phyloP scores from a whole-genome alignment of 1,139 yeast species.

The Saccharomyces hybrid region DNA sequence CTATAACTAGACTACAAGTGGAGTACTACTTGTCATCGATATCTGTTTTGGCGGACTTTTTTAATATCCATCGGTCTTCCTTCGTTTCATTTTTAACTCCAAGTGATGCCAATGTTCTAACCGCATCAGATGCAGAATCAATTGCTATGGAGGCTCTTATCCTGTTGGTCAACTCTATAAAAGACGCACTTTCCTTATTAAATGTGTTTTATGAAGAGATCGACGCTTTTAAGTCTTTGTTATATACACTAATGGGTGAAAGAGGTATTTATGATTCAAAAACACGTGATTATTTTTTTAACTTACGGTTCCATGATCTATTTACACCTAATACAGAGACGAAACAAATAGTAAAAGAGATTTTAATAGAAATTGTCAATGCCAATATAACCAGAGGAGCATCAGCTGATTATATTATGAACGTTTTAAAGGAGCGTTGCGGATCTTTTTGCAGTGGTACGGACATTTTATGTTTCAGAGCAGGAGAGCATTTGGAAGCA shows the following conservation, averaged over 20 bases:
- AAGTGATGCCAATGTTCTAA: conserved; percentile 34
- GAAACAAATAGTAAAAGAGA: conserved; percentile 74
- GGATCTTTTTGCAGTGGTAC: conserved; percentile 92
- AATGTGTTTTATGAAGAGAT: conserved; percentile 77
- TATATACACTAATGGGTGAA: conserved; percentile 58
- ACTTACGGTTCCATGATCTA: conserved; percentile 61
- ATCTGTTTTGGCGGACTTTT: conserved; percentile 48
- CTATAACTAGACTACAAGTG: conserved; percentile 47
- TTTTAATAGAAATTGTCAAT: conserved; percentile 81
- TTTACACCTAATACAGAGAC: conserved; percentile 58
- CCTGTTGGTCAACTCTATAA: conserved; percentile 67
- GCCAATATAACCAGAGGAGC: conserved; percentile 84
- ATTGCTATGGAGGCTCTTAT: conserved; percentile 77
- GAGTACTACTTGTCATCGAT: conserved; percentile 62
- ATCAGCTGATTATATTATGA: conserved; percentile 83
- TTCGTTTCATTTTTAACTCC: conserved; percentile 55
- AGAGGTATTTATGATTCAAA: conserved; percentile 62
- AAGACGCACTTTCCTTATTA: conserved; percentile 85
- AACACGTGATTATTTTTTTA: conserved; percentile 39
- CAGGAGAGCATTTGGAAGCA: conserved; percentile 80
- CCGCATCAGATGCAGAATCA: conserved; percentile 82
- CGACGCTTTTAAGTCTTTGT: conserved; percentile 51
- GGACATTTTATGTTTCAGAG: conserved; percentile 90
- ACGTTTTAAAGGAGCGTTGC: conserved; percentile 84
- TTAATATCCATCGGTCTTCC: conserved; percentile 48